These are phyloP conservation scores for Petunia hybrid DNA, from an alignment of 305 asterid genomes.

Conservation along the genomic window DNA sequence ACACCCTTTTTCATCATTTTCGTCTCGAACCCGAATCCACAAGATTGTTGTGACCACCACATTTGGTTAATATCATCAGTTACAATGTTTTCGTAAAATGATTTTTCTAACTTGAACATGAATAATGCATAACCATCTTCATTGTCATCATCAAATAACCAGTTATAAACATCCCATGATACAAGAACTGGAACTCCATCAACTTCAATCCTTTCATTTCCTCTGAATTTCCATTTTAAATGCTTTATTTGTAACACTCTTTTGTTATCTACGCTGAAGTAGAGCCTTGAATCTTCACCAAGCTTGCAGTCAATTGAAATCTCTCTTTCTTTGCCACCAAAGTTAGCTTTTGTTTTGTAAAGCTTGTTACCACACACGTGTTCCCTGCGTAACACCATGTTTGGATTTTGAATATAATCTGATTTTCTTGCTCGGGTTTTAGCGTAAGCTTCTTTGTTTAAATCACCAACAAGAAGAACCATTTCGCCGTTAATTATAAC, in stretches of 20 bases:
- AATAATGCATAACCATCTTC: conserved; percentile 56
- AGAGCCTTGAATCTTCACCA: conserved; percentile 45
- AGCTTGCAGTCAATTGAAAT: conserved; percentile 48
- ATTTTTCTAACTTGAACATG: conserved; percentile 46
- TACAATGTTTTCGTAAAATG: conserved; percentile 33
- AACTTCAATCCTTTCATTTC: conserved; percentile 53
- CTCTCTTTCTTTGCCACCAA: conserved; percentile 45
- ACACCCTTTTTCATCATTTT: conserved; percentile 52
- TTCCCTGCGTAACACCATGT: conserved; percentile 52
- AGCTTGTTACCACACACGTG: conserved; percentile 51
- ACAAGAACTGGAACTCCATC: conserved; percentile 52
- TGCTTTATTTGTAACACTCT: conserved; percentile 53
- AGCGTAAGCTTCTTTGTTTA: conserved; percentile 33
- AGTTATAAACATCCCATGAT: conserved; percentile 65
- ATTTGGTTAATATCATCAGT: background rate
- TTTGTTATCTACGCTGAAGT: conserved; percentile 42
- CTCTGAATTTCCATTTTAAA: conserved; percentile 65
- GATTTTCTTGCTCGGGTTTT: conserved; percentile 19
- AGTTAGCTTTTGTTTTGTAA: conserved; percentile 47
- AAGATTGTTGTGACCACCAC: conserved; percentile 35
- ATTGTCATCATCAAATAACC: conserved; percentile 49
- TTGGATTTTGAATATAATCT: conserved; percentile 15
- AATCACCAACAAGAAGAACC: conserved; percentile 53
- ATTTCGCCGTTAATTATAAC: conserved; percentile 41
- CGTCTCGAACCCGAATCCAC: conserved; percentile 52